Conservation (phyloP, 306 rosid species). For the Heteromeles arbutifolia region DNA sequence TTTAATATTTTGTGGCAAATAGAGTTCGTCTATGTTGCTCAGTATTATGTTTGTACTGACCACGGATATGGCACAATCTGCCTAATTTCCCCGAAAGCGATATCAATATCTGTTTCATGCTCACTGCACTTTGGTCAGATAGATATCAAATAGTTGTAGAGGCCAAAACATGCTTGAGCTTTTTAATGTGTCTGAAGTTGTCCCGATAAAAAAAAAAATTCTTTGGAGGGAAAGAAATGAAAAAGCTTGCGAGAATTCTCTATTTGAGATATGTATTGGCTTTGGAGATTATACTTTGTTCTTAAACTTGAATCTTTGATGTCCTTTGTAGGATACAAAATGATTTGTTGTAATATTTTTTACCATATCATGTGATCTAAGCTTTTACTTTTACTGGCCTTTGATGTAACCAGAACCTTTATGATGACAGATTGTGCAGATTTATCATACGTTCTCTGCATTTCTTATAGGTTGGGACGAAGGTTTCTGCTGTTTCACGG, state of each 20-base stretch:
- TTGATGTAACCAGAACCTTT: not conserved
- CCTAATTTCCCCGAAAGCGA: not conserved
- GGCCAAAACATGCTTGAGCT: not conserved
- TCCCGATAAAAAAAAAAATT: not conserved
- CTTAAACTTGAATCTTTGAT: not conserved
- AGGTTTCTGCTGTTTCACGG: constrained; percentile 92
- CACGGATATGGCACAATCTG: not conserved
- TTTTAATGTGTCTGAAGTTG: not conserved
- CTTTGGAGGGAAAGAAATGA: not conserved
- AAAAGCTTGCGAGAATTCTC: not conserved
- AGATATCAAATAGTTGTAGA: not conserved
- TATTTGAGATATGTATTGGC: not conserved
- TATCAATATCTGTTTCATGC: not conserved
- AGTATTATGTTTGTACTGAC: not conserved
- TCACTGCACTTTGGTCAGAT: not conserved
- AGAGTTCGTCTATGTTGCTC: not conserved
- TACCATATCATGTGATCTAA: not conserved
- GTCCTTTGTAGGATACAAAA: not conserved
- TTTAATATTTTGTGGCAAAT: not conserved
- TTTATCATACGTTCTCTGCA: constrained; percentile 5
- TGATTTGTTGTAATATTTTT: not conserved
- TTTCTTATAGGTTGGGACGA: constrained; percentile 75
- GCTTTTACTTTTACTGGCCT: constrained; percentile 12
- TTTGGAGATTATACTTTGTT: not conserved
- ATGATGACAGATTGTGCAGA: not conserved